These are phyloP conservation scores for Phytopythium ostracodes DNA, from an alignment of 352 stramenopile genomes.

Conservation along the genomic window DNA sequence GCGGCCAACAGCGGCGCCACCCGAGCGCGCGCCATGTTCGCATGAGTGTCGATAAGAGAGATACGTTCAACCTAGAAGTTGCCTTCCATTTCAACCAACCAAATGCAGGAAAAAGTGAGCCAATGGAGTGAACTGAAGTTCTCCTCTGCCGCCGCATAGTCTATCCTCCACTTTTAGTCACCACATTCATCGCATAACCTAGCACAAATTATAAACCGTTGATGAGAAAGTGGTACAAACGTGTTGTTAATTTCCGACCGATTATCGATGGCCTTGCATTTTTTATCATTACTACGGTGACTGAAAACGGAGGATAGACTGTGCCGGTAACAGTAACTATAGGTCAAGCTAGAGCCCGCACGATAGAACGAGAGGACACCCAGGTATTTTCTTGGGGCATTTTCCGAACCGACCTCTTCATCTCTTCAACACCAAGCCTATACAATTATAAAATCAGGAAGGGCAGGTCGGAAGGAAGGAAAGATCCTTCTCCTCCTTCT, in stretches of 20 bases:
- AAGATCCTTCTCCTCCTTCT: not conserved
- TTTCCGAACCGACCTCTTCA: not conserved
- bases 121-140: not conserved
- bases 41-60: not conserved
- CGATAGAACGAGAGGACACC: not conserved
- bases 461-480: no score
- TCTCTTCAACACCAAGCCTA: not conserved
- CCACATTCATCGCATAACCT: no score
- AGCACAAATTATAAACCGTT: no score
- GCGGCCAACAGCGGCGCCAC: not conserved
- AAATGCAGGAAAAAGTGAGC: not conserved
- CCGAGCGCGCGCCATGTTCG: constrained; percentile 2
- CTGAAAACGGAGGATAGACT: no score
- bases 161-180: no score
- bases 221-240: no score
- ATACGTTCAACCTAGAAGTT: not conserved
- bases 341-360: not conserved
- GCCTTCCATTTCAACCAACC: not conserved
- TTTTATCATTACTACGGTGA: no score
- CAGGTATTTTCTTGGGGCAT: not conserved
- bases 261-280: no score
- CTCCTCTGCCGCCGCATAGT: not conserved
- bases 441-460: no score
- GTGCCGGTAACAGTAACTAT: no score
- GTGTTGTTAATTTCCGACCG: no score